Evolutionary conservation across 805 yeast genomes (phyloP).

Genomic region (Pichia kluyveri): DNA sequence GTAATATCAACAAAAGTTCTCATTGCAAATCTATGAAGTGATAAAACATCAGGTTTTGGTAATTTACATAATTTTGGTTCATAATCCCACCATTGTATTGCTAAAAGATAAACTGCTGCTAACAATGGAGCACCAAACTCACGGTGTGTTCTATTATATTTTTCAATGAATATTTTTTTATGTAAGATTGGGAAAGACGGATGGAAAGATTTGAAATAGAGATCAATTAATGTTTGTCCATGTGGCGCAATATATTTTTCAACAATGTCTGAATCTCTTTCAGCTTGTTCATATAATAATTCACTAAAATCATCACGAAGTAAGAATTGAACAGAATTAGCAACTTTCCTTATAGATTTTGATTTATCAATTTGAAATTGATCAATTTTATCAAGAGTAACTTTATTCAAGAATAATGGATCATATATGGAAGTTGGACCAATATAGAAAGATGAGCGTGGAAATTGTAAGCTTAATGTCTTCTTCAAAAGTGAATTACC

Average conservation of each 20-base stretch:
- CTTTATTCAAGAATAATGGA: slow-evolving; percentile 52
- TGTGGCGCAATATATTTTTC: slow-evolving; percentile 87
- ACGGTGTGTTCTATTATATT: slow-evolving; percentile 81
- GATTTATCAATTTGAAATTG: slow-evolving; percentile 67
- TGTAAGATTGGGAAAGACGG: slow-evolving; percentile 90
- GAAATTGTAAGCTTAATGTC: slow-evolving; percentile 72
- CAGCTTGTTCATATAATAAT: slow-evolving; percentile 57
- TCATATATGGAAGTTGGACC: slow-evolving; percentile 88
- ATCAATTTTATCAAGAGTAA: slow-evolving; percentile 61
- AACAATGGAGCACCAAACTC: slow-evolving; percentile 86
- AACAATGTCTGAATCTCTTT: slow-evolving; percentile 71
- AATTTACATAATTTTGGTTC: slow-evolving; percentile 67
- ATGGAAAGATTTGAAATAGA: slow-evolving; percentile 79
- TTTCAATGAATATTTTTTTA: slow-evolving; percentile 84
- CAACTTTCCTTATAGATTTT: slow-evolving; percentile 68
- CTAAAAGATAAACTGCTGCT: slow-evolving; percentile 84
- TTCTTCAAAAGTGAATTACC: slow-evolving; percentile 58
- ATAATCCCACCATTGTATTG: slow-evolving; percentile 92
- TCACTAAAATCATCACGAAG: slow-evolving; percentile 75
- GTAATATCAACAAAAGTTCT: slow-evolving; percentile 60
- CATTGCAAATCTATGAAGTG: slow-evolving; percentile 60
- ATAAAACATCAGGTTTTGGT: slow-evolving; percentile 70
- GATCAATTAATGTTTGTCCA: slow-evolving; percentile 71
- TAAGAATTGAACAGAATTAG: slow-evolving; percentile 65
- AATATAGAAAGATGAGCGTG: slow-evolving; percentile 80